Evolutionary conservation across 805 yeast species (phyloP).

Genomic region (Pichia thaimueangensis): DNA sequence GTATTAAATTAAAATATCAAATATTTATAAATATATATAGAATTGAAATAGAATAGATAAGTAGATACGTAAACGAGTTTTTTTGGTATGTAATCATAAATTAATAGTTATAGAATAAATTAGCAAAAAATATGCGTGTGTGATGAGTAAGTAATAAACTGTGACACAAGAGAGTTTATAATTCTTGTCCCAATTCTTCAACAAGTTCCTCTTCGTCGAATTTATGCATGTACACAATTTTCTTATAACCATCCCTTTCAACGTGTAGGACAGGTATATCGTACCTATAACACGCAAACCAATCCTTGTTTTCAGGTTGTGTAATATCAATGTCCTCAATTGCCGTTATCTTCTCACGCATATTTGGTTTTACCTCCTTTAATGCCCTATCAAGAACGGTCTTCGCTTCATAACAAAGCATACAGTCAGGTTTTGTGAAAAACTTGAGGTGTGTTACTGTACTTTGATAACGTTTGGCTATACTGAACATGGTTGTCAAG

Average conservation of each 20-base stretch:
- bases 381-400: conserved; percentile 40
- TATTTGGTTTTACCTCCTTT: conserved; percentile 19
- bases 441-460: conserved; percentile 38
- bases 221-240: conserved; percentile 63
- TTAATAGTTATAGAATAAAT: too few species aligned
- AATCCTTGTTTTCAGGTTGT: conserved; percentile 48
- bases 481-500: background rate
- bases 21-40: background rate
- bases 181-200: conserved; percentile 41
- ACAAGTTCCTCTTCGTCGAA: conserved; percentile 48
- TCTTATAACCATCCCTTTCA: conserved; percentile 41
- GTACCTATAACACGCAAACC: conserved; percentile 67
- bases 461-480: background rate
- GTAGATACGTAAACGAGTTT: too few species aligned
- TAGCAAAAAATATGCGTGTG: background rate
- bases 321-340: conserved; percentile 51
- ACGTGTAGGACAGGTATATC: conserved; percentile 77
- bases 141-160: too few species aligned
- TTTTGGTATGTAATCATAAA: too few species aligned
- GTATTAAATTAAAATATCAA: background rate
- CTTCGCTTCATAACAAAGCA: conserved; percentile 61
- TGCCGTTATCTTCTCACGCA: conserved; percentile 25
- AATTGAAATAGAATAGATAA: background rate
- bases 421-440: conserved; percentile 65
- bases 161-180: conserved; percentile 16